Conservation (phyloP, 2,329 filamentous ascomycete species). For the Paraphaeosphaeria minitans region DNA sequence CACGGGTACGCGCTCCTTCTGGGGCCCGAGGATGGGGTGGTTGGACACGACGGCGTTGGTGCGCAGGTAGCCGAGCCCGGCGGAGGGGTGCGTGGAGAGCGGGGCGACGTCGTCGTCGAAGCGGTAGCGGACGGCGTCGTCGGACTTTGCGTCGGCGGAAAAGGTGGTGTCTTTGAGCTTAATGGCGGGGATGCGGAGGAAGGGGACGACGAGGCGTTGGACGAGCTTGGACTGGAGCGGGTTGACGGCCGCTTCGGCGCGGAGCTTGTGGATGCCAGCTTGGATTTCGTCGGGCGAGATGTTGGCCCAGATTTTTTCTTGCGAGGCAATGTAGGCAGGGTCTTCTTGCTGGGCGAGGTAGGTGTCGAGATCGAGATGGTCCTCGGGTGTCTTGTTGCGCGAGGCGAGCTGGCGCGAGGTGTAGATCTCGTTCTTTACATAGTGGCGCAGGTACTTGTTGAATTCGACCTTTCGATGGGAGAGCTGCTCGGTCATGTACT, state of each 20-base stretch:
- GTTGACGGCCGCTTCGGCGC: conserved; percentile 53
- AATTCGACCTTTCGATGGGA: conserved; percentile 43
- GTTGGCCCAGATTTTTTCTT: conserved; percentile 33
- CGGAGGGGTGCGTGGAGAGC: conserved; percentile 68
- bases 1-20: conserved; percentile 57
- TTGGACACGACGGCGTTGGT: conserved; percentile 62
- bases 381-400: conserved; percentile 14
- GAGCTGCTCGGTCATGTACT: conserved; percentile 54
- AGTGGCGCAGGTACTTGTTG: conserved; percentile 35
- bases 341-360: conserved; percentile 21
- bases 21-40: conserved; percentile 66
- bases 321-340: conserved; percentile 20
- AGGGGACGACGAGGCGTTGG: conserved; percentile 56
- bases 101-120: conserved; percentile 45
- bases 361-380: conserved; percentile 28
- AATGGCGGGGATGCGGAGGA: conserved; percentile 61
- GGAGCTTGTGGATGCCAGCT: conserved; percentile 43
- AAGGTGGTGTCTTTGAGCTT: conserved; percentile 32
- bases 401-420: conserved; percentile 28
- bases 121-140: conserved; percentile 32
- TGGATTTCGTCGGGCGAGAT: conserved; percentile 34
- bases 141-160: conserved; percentile 28
- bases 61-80: conserved; percentile 66
- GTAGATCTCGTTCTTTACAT: conserved; percentile 43
- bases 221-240: conserved; percentile 59